Conservation (phyloP, 2,329 filamentous ascomycete species). For the Fusarium sp. region DNA sequence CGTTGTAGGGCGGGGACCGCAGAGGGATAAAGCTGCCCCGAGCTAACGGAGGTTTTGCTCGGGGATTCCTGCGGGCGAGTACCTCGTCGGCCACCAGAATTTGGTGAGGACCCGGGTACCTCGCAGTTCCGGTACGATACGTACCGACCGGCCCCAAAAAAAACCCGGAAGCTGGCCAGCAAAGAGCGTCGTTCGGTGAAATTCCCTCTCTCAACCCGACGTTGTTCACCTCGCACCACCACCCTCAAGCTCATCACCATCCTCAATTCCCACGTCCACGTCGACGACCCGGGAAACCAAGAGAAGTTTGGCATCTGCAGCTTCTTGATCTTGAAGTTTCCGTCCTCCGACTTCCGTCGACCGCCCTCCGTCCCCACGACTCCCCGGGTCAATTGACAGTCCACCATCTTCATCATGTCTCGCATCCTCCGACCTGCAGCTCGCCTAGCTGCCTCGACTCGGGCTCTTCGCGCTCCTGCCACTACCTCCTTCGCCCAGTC, state of each 20-base stretch:
- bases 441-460: slow-evolving; percentile 57
- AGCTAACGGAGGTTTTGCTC: slow-evolving; percentile 42
- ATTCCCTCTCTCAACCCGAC: slow-evolving; percentile 46
- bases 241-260: slow-evolving; percentile 38
- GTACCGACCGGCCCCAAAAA: slow-evolving; percentile 46
- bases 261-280: slow-evolving; percentile 40
- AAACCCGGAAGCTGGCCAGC: slow-evolving; percentile 44
- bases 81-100: slow-evolving; percentile 22
- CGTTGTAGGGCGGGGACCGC: slow-evolving; percentile 33
- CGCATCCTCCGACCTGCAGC: slow-evolving; percentile 61
- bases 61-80: slow-evolving; percentile 40
- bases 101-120: slow-evolving; percentile 33
- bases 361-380: slow-evolving; percentile 24
- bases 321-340: slow-evolving; percentile 33
- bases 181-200: slow-evolving; percentile 42
- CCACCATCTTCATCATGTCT: slow-evolving; percentile 53
- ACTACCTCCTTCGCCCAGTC: slow-evolving; percentile 51
- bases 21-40: slow-evolving; percentile 45
- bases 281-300: slow-evolving; percentile 42
- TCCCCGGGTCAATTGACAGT: slow-evolving; percentile 39
- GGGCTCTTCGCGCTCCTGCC: slow-evolving; percentile 48
- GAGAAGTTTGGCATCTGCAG: slow-evolving; percentile 37
- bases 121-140: slow-evolving; percentile 44
- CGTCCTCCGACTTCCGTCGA: slow-evolving; percentile 22
- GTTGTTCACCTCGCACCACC: slow-evolving; percentile 41